Conservation (phyloP, 306 rosid genomes). For the Hippophae tibetana region DNA sequence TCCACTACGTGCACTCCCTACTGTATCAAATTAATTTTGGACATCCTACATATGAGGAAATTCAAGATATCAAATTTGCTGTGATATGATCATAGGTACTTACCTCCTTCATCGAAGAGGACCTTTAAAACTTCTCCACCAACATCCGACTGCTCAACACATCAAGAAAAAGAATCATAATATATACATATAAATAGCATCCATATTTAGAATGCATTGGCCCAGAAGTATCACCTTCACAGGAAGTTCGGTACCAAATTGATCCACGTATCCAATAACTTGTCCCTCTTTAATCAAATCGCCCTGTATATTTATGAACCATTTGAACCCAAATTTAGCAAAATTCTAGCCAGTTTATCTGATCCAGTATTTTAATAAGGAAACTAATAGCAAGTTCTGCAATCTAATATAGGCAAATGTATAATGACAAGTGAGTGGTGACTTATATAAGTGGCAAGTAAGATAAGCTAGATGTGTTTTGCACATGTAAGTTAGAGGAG, state of each 20-base stretch:
- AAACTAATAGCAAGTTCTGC: too few relatives aligned
- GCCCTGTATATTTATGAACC: slow-evolving; percentile 47
- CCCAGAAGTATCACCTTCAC: slow-evolving; percentile 51
- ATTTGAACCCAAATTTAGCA: slow-evolving; percentile 8
- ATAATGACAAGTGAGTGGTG: too few relatives aligned
- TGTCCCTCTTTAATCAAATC: slow-evolving; percentile 83
- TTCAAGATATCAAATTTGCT: background rate
- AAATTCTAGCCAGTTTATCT: background rate
- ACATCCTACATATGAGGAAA: slow-evolving; percentile 5
- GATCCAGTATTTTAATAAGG: background rate
- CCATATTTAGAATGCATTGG: slow-evolving; percentile 11
- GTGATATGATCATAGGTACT: slow-evolving; percentile 10
- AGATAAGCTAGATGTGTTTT: too few relatives aligned
- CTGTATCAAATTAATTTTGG: too few relatives aligned
- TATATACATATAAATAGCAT: slow-evolving; percentile 7
- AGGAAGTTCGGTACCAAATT: slow-evolving; percentile 79
- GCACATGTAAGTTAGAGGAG: too few relatives aligned
- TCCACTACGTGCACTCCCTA: too few relatives aligned
- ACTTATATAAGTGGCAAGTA: too few relatives aligned
- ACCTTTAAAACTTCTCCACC: slow-evolving; percentile 86
- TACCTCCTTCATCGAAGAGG: slow-evolving; percentile 92
- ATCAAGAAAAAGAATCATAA: slow-evolving; percentile 28
- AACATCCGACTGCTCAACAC: slow-evolving; percentile 69
- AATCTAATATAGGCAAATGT: too few relatives aligned
- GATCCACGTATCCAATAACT: slow-evolving; percentile 83